These are phyloP conservation scores for Byssochlamys sp. DNA, from an alignment of 2,329 filamentous ascomycete genomes.

Conservation along the genomic window DNA sequence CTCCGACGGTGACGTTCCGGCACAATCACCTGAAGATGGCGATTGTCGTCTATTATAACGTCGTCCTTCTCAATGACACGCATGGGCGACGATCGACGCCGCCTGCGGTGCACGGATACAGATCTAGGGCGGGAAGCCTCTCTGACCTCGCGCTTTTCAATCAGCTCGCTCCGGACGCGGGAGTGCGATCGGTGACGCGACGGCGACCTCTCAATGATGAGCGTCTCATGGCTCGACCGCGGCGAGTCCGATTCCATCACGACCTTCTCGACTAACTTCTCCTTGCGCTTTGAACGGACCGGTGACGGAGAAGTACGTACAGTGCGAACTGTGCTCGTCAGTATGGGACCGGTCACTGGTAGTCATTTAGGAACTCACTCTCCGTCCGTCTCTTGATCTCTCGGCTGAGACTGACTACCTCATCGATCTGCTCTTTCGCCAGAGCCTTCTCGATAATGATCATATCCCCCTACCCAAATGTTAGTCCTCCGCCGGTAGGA, in stretches of 20 bases:
- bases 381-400: slow-evolving; percentile 36
- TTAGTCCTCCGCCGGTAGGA: not conserved
- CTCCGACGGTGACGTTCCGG: slow-evolving; percentile 39
- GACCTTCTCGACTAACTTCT: slow-evolving; percentile 17
- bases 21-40: slow-evolving; percentile 41
- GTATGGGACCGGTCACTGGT: not conserved
- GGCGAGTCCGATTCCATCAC: slow-evolving; percentile 18
- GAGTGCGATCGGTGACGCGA: slow-evolving; percentile 18
- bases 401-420: slow-evolving; percentile 73
- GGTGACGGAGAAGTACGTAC: slow-evolving; percentile 15
- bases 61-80: slow-evolving; percentile 22
- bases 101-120: slow-evolving; percentile 25
- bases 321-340: slow-evolving; percentile 13
- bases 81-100: slow-evolving; percentile 28
- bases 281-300: slow-evolving; percentile 12
- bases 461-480: slow-evolving; percentile 56
- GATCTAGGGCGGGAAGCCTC: slow-evolving; percentile 25
- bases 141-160: slow-evolving; percentile 17
- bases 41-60: slow-evolving; percentile 26
- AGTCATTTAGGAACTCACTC: slow-evolving; percentile 13
- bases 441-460: slow-evolving; percentile 76
- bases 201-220: slow-evolving; percentile 26
- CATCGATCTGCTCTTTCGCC: slow-evolving; percentile 82
- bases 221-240: slow-evolving; percentile 19
- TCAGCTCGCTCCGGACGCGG: slow-evolving; percentile 16